A percentile compares a stretch with the other conserved stretches of the same genome.
phyloP scores from a whole-genome alignment of 106 monocot genomes.

The Apostasia ramifera region DNA sequence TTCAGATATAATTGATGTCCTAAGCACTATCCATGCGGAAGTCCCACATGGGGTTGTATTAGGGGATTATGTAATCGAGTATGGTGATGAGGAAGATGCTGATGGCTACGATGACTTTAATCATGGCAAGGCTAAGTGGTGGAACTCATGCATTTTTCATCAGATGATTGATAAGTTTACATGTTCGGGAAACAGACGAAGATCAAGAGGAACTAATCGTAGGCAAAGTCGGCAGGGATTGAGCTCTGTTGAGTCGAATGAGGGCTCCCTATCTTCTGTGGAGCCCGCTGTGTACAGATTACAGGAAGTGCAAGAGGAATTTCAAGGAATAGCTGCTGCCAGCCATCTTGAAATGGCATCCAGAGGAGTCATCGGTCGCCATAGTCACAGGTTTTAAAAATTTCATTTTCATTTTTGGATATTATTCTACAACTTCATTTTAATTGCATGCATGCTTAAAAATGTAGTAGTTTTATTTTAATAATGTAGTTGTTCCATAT shows the following conservation, averaged over 20 bases:
- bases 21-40: constrained; percentile 38
- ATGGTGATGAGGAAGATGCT: constrained; percentile 15
- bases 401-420: too few species aligned
- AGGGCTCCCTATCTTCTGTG: constrained; percentile 17
- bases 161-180: constrained; percentile 27
- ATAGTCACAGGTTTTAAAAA: neutral
- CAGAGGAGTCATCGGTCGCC: neutral
- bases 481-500: too few species aligned
- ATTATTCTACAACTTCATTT: too few species aligned
- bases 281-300: constrained; percentile 12
- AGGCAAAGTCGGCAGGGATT: constrained; percentile 5
- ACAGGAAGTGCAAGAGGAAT: constrained; percentile 16
- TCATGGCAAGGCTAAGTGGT: constrained; percentile 30
- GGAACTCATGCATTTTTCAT: constrained; percentile 36
- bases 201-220: constrained; percentile 12
- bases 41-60: constrained; percentile 35
- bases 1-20: constrained; percentile 36
- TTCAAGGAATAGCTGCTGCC: constrained; percentile 1
- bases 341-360: constrained; percentile 1
- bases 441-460: too few species aligned
- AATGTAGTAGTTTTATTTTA: too few species aligned
- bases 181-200: constrained; percentile 20
- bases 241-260: constrained; percentile 10
- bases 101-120: constrained; percentile 32
- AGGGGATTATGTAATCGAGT: constrained; percentile 45